phyloP scores from a whole-genome alignment of 495 filamentous ascomycete species.

The Acidiella bohemica region DNA sequence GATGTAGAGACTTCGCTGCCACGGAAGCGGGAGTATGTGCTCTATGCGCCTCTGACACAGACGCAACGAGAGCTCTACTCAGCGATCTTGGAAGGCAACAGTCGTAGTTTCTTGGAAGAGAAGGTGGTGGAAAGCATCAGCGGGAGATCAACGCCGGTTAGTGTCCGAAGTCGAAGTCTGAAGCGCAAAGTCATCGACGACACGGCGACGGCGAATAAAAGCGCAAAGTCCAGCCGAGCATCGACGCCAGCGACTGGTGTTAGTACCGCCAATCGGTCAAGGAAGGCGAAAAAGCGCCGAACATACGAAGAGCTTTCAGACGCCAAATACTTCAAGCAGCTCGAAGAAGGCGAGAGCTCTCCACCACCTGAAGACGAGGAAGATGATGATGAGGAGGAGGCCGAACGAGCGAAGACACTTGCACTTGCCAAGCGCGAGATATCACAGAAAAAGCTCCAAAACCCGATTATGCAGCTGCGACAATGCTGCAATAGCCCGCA shows the following conservation, averaged over 20 bases:
- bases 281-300: slow-evolving; percentile 38
- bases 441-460: slow-evolving; percentile 83
- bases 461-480: slow-evolving; percentile 84
- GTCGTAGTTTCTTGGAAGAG: slow-evolving; percentile 66
- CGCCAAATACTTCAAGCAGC: slow-evolving; percentile 48
- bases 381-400: slow-evolving; percentile 44
- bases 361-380: slow-evolving; percentile 1
- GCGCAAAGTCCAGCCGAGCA: slow-evolving; percentile 52
- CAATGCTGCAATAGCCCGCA: slow-evolving; percentile 87
- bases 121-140: slow-evolving; percentile 58
- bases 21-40: slow-evolving; percentile 88
- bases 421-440: slow-evolving; percentile 78
- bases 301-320: slow-evolving; percentile 69
- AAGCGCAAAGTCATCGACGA: slow-evolving; percentile 40
- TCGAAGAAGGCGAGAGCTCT: slow-evolving; percentile 36
- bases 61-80: slow-evolving; percentile 86
- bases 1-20: slow-evolving; percentile 86
- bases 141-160: slow-evolving; percentile 19
- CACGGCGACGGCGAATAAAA: slow-evolving; percentile 45
- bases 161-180: slow-evolving; percentile 29
- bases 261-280: slow-evolving; percentile 32
- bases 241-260: slow-evolving; percentile 50
- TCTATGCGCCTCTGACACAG: slow-evolving; percentile 78
- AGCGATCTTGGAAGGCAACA: slow-evolving; percentile 65
- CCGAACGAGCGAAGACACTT: slow-evolving; percentile 55